Evolutionary conservation across 2,329 filamentous ascomycete genomes (phyloP).

Genomic region (Venturia aucupariae): DNA sequence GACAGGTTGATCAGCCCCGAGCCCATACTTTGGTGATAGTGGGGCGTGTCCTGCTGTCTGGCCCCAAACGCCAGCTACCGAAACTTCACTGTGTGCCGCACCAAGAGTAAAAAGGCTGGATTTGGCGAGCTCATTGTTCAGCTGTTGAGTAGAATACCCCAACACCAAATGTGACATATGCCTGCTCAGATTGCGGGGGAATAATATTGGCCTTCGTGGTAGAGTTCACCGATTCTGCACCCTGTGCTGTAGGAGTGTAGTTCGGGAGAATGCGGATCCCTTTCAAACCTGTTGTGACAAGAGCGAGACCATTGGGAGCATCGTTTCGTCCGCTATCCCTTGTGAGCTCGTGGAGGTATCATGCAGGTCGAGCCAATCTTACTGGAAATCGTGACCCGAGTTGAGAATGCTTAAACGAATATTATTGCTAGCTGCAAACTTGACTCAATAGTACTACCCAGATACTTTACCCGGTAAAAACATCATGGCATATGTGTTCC

Average conservation of each 20-base stretch:
- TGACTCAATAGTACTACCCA: neutral
- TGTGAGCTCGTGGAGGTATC: neutral
- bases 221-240: slow-evolving; percentile 3
- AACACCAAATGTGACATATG: slow-evolving; percentile 11
- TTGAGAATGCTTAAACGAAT: slow-evolving; percentile 12
- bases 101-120: slow-evolving; percentile 11
- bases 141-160: slow-evolving; percentile 7
- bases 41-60: slow-evolving; percentile 11
- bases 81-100: slow-evolving; percentile 9
- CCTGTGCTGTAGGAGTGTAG: slow-evolving; percentile 9
- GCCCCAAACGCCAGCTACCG: slow-evolving; percentile 10
- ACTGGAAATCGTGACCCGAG: slow-evolving; percentile 13
- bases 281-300: slow-evolving; percentile 1
- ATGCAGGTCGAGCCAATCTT: neutral
- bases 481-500: neutral
- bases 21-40: slow-evolving; percentile 14
- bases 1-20: slow-evolving; percentile 27
- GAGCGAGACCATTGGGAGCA: slow-evolving; percentile 9
- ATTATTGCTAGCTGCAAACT: slow-evolving; percentile 7
- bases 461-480: neutral
- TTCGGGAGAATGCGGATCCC: neutral
- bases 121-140: neutral
- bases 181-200: slow-evolving; percentile 2
- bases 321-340: slow-evolving; percentile 1
- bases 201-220: slow-evolving; percentile 1